Base-by-base conservation (phyloP, 768 basidiomycete genomes). In the Porpolomopsis calyptriformis region DNA sequence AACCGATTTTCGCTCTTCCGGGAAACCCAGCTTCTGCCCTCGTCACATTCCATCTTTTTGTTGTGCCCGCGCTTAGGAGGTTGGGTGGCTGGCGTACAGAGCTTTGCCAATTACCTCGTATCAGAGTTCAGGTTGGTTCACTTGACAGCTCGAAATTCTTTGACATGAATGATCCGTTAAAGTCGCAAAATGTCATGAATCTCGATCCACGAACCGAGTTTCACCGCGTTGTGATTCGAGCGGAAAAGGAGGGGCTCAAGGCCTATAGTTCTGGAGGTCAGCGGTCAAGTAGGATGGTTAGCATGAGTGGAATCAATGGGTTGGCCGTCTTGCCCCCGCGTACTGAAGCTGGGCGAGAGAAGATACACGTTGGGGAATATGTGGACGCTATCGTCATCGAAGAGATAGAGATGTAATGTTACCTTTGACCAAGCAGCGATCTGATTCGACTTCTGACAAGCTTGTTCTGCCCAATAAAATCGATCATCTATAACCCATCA, bases 11-110 rank as follows among this genome's bases (percentile, higher is more conserved):
- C 55, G 88, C 86, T 0, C 73, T 94, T 1, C 90, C 90, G 0
- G 90, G 90, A 1, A 92, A 93, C 59, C 90, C 90, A 0, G 90
- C 90, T 0, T 82, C 82, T 3, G 90, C 90, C 12, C 70, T 94
- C 16, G 88, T 91, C 10, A 88, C 80, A 5, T 91, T 91, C 63
- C 73, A 87, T 54, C 59, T 91, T 2, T 91, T 91, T 56, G 88
- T 90, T 14, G 59, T 92, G 0, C 90, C 90, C 5, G 85, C 87
- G 7, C 65, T 93, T 37, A 65, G 88, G 48, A 71, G 61, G 44
- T 61, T 91, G 36, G 85, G 82, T 1, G 86, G 86, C 2, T 89
- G 77, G 76, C 71, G 72, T 0, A 58, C 60, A 14, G 62, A 63
- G 16, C 51, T 66, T 29, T 76, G 71, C 46, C 70, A 80, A 34